Conservation (phyloP, 2,329 filamentous ascomycete genomes). For the Mycogone perniciosa region DNA sequence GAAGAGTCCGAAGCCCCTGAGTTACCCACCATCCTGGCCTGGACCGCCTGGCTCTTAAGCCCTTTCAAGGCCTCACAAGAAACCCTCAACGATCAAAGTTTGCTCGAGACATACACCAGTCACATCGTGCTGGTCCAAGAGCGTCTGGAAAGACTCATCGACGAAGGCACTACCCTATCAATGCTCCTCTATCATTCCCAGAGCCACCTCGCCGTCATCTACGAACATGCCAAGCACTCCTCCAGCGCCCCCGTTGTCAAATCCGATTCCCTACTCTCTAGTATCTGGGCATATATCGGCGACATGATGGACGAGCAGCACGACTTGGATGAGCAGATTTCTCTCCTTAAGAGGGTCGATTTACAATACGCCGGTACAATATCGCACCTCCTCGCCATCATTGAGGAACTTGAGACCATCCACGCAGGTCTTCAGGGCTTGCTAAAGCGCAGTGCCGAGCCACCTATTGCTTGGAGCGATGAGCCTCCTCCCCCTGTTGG, state of each 20-base stretch:
- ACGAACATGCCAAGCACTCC: slow-evolving; percentile 60
- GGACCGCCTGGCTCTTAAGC: slow-evolving; percentile 43
- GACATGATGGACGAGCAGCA: slow-evolving; percentile 56
- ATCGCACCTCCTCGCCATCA: slow-evolving; percentile 59
- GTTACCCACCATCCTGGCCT: slow-evolving; percentile 32
- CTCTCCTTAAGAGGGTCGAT: slow-evolving; percentile 59
- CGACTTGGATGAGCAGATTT: slow-evolving; percentile 57
- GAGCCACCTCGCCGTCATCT: slow-evolving; percentile 61
- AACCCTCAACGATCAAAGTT: slow-evolving; percentile 43
- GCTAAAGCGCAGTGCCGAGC: slow-evolving; percentile 61
- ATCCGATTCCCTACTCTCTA: slow-evolving; percentile 60
- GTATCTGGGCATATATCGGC: slow-evolving; percentile 69
- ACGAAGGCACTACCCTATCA: slow-evolving; percentile 63
- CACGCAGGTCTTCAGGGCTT: slow-evolving; percentile 64
- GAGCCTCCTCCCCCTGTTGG: background rate
- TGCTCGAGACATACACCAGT: slow-evolving; percentile 68
- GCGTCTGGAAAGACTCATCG: slow-evolving; percentile 60
- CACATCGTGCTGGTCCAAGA: slow-evolving; percentile 66
- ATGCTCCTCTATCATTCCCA: slow-evolving; percentile 61
- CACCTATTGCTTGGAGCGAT: slow-evolving; percentile 24
- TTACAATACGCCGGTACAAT: slow-evolving; percentile 60
- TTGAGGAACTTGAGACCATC: slow-evolving; percentile 70
- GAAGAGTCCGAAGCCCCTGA: slow-evolving; percentile 19
- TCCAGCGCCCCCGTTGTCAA: slow-evolving; percentile 50
- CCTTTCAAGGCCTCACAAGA: slow-evolving; percentile 56